phyloP scores from a whole-genome alignment of 192 early-diverging fungal species.

The Gamsiella multidivaricata region DNA sequence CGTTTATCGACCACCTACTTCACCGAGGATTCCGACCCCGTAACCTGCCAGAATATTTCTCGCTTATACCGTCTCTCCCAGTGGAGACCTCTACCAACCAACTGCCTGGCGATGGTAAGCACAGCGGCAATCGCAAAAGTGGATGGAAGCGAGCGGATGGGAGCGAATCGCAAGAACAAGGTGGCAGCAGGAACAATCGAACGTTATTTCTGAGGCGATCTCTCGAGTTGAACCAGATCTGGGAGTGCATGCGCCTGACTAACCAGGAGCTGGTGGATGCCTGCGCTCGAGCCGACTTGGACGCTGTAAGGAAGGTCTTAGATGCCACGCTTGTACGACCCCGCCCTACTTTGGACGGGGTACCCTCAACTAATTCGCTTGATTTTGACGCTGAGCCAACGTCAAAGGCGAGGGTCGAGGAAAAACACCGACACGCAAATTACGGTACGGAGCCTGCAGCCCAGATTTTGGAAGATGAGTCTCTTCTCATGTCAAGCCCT shows the following conservation, averaged over 20 bases:
- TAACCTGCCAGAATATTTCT: slow-evolving; percentile 43
- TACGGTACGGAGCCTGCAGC: not conserved
- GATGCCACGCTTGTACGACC: slow-evolving; percentile 21
- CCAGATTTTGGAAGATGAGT: not conserved
- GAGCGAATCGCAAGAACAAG: not conserved
- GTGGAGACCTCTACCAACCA: not conserved
- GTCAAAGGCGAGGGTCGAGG: not conserved
- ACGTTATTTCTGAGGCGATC: slow-evolving; percentile 12
- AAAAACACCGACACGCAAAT: slow-evolving; percentile 6
- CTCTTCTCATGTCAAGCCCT: not conserved
- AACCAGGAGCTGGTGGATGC: slow-evolving; percentile 45
- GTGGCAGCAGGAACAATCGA: not conserved
- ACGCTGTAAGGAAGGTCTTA: slow-evolving; percentile 19
- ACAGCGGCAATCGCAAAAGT: not conserved
- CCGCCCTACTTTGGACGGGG: slow-evolving; percentile 8
- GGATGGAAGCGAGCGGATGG: not conserved
- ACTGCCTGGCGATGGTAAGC: not conserved
- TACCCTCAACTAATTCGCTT: too few species aligned
- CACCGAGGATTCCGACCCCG: slow-evolving; percentile 43
- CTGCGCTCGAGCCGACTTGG: slow-evolving; percentile 32
- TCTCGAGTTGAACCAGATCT: slow-evolving; percentile 34
- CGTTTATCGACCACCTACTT: slow-evolving; percentile 44
- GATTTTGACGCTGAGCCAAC: not conserved
- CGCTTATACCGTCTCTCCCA: slow-evolving; percentile 16
- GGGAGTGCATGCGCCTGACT: slow-evolving; percentile 35